Evolutionary conservation across 371 early-diverging fungal genomes (phyloP).

Genomic region (Lichtheimia hyalospora): DNA sequence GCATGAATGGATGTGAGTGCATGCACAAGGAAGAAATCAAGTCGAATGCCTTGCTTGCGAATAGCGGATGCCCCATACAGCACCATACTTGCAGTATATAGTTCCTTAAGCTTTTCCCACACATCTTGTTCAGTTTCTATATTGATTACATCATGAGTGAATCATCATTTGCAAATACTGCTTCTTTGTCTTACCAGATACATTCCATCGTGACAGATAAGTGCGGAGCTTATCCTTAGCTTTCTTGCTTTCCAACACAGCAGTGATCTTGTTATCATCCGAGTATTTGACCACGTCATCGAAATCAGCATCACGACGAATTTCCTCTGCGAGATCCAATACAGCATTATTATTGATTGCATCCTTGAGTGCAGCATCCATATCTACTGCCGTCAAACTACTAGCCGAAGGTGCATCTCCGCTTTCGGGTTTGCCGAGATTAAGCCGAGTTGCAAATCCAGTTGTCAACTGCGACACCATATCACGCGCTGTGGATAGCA

Average conservation of each 20-base stretch:
- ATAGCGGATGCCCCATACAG: conserved; percentile 33
- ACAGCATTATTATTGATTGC: conserved; percentile 21
- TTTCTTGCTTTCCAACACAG: conserved; percentile 21
- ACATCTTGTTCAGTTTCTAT: conserved; percentile 28
- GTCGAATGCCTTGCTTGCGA: conserved; percentile 24
- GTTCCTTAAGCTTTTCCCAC: conserved; percentile 34
- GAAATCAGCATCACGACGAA: conserved; percentile 34
- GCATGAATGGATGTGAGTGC: conserved; percentile 55
- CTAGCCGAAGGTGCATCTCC: not conserved
- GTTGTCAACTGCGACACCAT: conserved; percentile 12
- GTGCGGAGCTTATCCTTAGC: conserved; percentile 28
- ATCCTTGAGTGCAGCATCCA: not conserved
- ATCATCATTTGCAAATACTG: not conserved
- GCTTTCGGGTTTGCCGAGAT: conserved; percentile 2
- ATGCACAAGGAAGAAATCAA: conserved; percentile 58
- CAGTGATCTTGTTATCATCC: conserved; percentile 16
- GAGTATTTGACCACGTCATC: conserved; percentile 23
- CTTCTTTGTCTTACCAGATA: conserved; percentile 17
- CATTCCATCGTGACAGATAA: conserved; percentile 31
- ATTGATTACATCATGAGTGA: not conserved
- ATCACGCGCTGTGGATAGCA: conserved; percentile 7
- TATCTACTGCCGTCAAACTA: conserved; percentile 9
- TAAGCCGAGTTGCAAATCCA: conserved; percentile 6
- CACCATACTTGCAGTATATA: conserved; percentile 24
- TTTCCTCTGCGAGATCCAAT: conserved; percentile 20